Evolutionary conservation across 495 filamentous ascomycete genomes (phyloP).

Genomic region (Daldinia childiae): DNA sequence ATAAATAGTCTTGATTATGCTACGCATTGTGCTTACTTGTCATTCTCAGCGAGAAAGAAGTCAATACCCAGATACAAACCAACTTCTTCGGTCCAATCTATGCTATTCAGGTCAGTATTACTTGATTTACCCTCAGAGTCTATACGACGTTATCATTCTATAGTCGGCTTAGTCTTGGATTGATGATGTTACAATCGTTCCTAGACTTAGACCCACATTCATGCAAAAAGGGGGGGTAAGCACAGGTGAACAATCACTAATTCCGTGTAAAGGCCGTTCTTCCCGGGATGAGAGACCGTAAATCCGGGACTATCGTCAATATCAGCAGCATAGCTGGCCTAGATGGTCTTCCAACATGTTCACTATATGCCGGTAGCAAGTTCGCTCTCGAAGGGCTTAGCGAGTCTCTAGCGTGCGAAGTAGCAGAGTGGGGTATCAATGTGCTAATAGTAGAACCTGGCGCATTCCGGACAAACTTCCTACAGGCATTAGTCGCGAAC

Average conservation of each 20-base stretch:
- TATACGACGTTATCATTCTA: no score
- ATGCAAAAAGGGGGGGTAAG: not conserved
- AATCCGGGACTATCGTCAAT: slow-evolving; percentile 1
- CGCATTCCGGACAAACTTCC: not conserved
- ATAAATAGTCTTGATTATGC: not conserved
- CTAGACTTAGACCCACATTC: no score
- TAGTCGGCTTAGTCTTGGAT: no score
- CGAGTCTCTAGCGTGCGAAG: not conserved
- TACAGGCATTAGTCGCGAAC: not conserved
- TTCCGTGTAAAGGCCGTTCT: slow-evolving; percentile 1
- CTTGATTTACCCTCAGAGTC: no score
- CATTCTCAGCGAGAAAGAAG: not conserved
- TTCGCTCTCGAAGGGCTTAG: slow-evolving; percentile 1
- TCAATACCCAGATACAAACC: not conserved
- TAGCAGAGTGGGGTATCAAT: not conserved
- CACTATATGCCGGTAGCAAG: not conserved
- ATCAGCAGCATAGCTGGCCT: not conserved
- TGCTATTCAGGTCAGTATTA: not conserved
- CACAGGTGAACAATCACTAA: not conserved
- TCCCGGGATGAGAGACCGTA: not conserved
- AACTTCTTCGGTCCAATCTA: slow-evolving; percentile 1
- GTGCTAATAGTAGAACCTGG: slow-evolving; percentile 1
- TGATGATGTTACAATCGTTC: no score
- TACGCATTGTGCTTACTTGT: not conserved
- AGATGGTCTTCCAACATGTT: not conserved